Evolutionary conservation across 1,139 yeast species (phyloP), one percentile per base, ranked within the genome.

Genomic region (Geotrichum cucujoidarum): DNA sequence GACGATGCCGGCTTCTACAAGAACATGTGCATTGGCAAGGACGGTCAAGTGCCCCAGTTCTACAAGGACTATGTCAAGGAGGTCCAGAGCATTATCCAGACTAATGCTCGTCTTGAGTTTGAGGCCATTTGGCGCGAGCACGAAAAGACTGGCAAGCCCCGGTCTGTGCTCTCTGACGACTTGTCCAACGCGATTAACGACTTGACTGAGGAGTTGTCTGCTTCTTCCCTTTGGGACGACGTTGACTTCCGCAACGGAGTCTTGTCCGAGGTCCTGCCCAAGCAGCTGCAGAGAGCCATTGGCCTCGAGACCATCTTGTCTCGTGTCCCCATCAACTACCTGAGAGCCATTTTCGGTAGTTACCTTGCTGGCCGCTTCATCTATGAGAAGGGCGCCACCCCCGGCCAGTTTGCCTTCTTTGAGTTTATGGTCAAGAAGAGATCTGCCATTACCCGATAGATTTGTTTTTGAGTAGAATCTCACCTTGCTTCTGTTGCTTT

Each of bases 281-380:
- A 77, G 45, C 71, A 83, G 58, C 76, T 92, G 59, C 73, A 86
- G 50, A 69, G 79, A 50, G 78, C 77, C 55, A 77, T 90, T 60
- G 95, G 96, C n/a, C 76, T 88, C 51, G 84, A 82, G 24, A 70
- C 72, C 51, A 80, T 92, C 42, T 71, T 90, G 60, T 61, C 73
- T 41, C 80, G 95, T 60, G 95, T 92, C 45, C 98, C 98, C 16
- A 88, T 77, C 53, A 77, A 94, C 52, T 92, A 92, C 66, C 74
- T 90, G 64, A 82, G 81, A 63, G 95, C 97, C 11, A 78, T 92
- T 57, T 86, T 92, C 65, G 96, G 97, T 47, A 86, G 95, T 39
- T 84, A 81, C 63, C 76, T 92, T 60, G 94, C 96, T 14, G 87
- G 96, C 38, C 77, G 85, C 50, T 92, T 86, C 68, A 95, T 92